Evolutionary conservation across 139 green algal species (phyloP).

Genomic region (Closterium sp.): DNA sequence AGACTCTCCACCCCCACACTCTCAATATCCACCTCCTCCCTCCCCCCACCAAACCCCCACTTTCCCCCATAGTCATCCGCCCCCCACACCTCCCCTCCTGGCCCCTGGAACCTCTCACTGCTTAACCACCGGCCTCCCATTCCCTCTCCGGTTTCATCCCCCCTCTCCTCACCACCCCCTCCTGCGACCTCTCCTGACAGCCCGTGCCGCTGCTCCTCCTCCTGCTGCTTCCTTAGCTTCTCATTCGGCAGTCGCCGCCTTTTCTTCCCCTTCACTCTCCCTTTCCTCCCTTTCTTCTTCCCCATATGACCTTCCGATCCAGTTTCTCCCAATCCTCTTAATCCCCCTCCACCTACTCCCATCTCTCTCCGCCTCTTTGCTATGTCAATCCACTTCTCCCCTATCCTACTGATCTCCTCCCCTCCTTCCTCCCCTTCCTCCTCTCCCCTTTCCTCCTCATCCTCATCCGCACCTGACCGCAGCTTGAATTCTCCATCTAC

Average conservation of each 20-base stretch:
- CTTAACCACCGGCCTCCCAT: not conserved
- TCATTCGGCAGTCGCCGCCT: not conserved
- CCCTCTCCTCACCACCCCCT: no score
- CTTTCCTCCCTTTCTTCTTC: not conserved
- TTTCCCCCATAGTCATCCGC: not conserved
- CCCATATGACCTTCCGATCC: not conserved
- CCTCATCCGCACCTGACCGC: not conserved
- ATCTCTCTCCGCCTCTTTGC: not conserved
- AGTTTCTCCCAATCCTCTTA: not conserved
- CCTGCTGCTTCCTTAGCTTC: not conserved
- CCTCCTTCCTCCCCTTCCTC: not conserved
- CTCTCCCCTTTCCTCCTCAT: not conserved
- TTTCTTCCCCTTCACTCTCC: not conserved
- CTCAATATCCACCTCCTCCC: not conserved
- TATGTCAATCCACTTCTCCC: not conserved
- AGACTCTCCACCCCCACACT: not conserved
- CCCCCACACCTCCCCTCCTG: not conserved
- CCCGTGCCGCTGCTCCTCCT: not conserved
- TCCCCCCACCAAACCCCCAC: not conserved
- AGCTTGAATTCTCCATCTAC: not conserved
- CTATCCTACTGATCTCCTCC: not conserved
- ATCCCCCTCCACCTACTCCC: not conserved
- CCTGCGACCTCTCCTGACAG: not conserved
- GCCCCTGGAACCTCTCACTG: not conserved
- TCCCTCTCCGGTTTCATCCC: not conserved